A percentile compares a stretch with the other conserved stretches of the same genome.
phyloP scores from a whole-genome alignment of 257 asterid genomes.

The Sherardia arvensis region DNA sequence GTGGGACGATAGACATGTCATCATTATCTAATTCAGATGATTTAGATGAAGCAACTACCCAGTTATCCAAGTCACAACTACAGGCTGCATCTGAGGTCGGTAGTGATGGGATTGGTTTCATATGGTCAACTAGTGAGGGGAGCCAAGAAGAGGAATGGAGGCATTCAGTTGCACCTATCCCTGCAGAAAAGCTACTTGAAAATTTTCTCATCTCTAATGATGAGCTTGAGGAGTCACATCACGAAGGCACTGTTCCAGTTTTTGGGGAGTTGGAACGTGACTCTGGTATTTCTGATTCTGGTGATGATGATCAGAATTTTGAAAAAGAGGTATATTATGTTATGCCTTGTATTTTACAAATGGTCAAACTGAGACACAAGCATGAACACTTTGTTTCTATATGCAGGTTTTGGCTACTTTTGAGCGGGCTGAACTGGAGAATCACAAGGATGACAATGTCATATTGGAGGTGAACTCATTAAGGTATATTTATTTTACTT shows the following conservation, averaged over 20 bases:
- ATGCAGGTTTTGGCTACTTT: conserved; percentile 92
- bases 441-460: conserved; percentile 57
- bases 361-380: conserved; percentile 11
- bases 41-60: conserved; percentile 36
- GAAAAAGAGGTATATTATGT: conserved; percentile 61
- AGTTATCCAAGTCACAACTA: conserved; percentile 41
- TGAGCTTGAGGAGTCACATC: conserved; percentile 46
- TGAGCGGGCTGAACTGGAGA: conserved; percentile 69
- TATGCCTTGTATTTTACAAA: conserved; percentile 10
- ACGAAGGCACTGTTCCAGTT: conserved; percentile 50
- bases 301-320: conserved; percentile 41
- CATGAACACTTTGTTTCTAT: conserved; percentile 6
- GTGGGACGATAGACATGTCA: conserved; percentile 45
- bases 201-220: conserved; percentile 30
- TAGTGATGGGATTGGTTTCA: conserved; percentile 75
- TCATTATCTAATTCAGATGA: conserved; percentile 35
- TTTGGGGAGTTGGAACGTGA: conserved; percentile 68
- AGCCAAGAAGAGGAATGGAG: conserved; percentile 88
- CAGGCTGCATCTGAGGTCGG: conserved; percentile 74
- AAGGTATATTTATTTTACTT: conserved; percentile 37
- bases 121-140: conserved; percentile 76
- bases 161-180: conserved; percentile 91
- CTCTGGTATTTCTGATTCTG: conserved; percentile 48
- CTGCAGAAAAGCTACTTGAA: conserved; percentile 56
- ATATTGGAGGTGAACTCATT: conserved; percentile 84